phyloP scores from a whole-genome alignment of 2,329 filamentous ascomycete genomes.

The Ilyonectria sp. region DNA sequence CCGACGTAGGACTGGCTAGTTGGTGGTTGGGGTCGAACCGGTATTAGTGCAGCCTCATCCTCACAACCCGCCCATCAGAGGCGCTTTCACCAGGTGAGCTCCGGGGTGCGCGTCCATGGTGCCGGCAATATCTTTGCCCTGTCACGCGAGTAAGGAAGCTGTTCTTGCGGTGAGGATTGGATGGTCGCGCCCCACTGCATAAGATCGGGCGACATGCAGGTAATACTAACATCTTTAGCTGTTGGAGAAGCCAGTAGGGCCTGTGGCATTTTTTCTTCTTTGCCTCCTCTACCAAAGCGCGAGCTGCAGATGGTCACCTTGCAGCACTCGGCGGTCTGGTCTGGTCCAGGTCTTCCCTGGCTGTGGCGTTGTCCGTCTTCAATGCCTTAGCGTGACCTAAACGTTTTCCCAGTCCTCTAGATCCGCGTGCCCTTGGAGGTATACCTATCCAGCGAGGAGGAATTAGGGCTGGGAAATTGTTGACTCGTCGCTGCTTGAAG shows the following conservation, averaged over 20 bases:
- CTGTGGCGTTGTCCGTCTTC: slow-evolving; percentile 6
- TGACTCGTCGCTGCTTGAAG: neutral
- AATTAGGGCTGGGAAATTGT: neutral
- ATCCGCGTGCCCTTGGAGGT: neutral
- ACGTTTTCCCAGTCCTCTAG: neutral
- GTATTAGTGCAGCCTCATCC: slow-evolving; percentile 3
- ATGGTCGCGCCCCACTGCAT: slow-evolving; percentile 14
- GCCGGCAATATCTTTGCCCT: slow-evolving; percentile 22
- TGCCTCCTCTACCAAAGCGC: neutral
- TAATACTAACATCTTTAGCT: slow-evolving; percentile 20
- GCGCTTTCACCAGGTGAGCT: slow-evolving; percentile 14
- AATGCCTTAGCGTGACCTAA: neutral
- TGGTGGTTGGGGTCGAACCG: slow-evolving; percentile 1
- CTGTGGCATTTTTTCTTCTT: slow-evolving; percentile 2
- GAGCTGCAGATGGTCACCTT: neutral
- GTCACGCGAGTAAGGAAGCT: slow-evolving; percentile 31
- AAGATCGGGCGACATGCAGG: slow-evolving; percentile 27
- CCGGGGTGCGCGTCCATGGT: neutral
- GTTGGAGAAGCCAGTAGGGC: slow-evolving; percentile 4
- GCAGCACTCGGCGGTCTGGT: slow-evolving; percentile 9
- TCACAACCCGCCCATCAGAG: slow-evolving; percentile 11
- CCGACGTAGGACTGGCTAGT: neutral
- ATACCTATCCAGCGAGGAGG: neutral
- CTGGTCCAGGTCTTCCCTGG: neutral
- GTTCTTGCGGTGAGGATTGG: slow-evolving; percentile 32